A percentile compares a stretch with the other conserved stretches of the same genome.
Evolutionary conservation across 371 early-diverging fungal genomes (phyloP).

Genomic region (Mucor ambiguus): DNA sequence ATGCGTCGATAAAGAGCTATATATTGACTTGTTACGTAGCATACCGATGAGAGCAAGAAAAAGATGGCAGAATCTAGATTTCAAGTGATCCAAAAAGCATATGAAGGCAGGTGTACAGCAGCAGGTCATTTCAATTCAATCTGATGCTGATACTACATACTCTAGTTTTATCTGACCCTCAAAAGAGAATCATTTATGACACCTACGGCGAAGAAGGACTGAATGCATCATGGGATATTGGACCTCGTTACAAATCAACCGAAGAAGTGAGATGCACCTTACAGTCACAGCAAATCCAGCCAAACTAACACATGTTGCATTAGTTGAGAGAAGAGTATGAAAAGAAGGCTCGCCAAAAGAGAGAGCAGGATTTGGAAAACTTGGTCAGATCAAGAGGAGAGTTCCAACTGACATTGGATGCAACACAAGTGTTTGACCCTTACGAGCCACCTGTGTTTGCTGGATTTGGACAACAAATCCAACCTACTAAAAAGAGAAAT

Average conservation of each 20-base stretch:
- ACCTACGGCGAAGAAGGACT: conserved; percentile 89
- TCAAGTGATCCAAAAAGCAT: conserved; percentile 83
- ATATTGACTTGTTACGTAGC: conserved; percentile 34
- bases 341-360: conserved; percentile 64
- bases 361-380: conserved; percentile 80
- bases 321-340: conserved; percentile 88
- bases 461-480: conserved; percentile 34
- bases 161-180: conserved; percentile 80
- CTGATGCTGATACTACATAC: not conserved
- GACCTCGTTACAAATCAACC: conserved; percentile 74
- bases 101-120: conserved; percentile 67
- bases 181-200: conserved; percentile 88
- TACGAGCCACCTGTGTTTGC: conserved; percentile 58
- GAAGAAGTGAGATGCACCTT: conserved; percentile 66
- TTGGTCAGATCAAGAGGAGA: conserved; percentile 71
- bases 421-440: conserved; percentile 58
- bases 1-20: not conserved
- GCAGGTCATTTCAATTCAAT: not conserved
- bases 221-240: conserved; percentile 75
- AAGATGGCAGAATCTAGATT: conserved; percentile 75
- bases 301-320: not conserved
- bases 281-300: not conserved
- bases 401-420: conserved; percentile 58
- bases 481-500: conserved; percentile 19
- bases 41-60: conserved; percentile 51